Base-by-base conservation (phyloP, 768 basidiomycete genomes). In the Lactarius psammicola region DNA sequence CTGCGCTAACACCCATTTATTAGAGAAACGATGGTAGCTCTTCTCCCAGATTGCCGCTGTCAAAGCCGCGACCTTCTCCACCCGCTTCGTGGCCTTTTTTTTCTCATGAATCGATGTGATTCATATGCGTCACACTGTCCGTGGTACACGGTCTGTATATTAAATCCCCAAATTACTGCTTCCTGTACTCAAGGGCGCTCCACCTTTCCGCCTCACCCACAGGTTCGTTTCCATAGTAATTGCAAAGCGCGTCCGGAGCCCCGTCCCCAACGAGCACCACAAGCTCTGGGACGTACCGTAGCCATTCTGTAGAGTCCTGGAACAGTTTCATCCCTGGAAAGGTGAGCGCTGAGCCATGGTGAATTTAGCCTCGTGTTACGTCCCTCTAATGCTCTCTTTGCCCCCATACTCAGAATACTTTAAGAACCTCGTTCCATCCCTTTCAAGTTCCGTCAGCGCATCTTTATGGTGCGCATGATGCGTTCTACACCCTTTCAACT, bases 71-170 rank as follows among this genome's bases (percentile, higher is more conserved):
- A 11, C 65, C 65, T 55, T 61, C 46, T 66, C 55, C 44, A 61
- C 38, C 65, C 65, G 60, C 65, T 61, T 56, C 30, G 13, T 60
- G 36, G 42, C 55, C 60, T 15, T n/a, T 18, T 53, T 56, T 65
- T 59, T 18, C 42, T 10, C 44, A 46, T 59, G 60, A 26, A 44
- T 20, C 56, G 34, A 38, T 55, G 31, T 53, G 55, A 54, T 61
- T 66, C 60, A 42, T 42, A 38, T 58, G 62, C 65, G 62, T 58
- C 60, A 66, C 44, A 62, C 59, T 38, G 9, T 60, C 55, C 56
- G 56, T 66, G 34, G 38, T 30, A n/a, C 31, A 44, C 60, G 46
- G 44, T 46, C 44, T 23, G 56, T 53, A 38, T 34, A 49, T 57
- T 28, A 57, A 33, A 10, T 40, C 28, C 38, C 56, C 55, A 54